Base-by-base conservation (phyloP, 176 grass and related monocot species). In the Avena atlantica region DNA sequence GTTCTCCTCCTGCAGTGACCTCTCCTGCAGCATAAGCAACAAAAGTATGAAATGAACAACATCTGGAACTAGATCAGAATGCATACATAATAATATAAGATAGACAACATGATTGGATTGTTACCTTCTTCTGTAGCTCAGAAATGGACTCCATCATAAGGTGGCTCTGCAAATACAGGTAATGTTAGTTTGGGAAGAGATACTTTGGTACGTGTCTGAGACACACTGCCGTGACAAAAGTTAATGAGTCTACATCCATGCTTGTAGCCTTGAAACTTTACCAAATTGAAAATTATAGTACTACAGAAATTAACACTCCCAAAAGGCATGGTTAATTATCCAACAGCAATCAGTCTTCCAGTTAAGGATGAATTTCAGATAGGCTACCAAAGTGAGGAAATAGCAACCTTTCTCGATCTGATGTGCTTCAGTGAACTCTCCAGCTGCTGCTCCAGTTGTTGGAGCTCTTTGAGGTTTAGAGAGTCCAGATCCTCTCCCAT, bases 361-460 rank as follows among this genome's bases (percentile, higher is more conserved):
- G 2, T 44, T 64, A 24, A 87, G 23, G 13, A 40, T 20, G 20
- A 53, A 75, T 59, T 23, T 52, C 34, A 65, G 12, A 12, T 49
- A 13, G 19, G 21, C 19, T 65, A 42, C 56, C 65, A 4, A 51
- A 87, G 81, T 7, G 16, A 55, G 74, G 64, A 88, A 83, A 51
- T 61, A 78, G 68, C 63, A 60, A 95, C 93, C 88, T 95, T 93
- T 93, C 83, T 93, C 72, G 91, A 95, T 91, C 91, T 90, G 56
- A 95, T 89, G 70, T 91, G 91, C 80, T 95, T 95, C 75, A 95
- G 69, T 11, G 93, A 93, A 90, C 78, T 93, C 78, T 89, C 91
- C 61, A 93, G 84, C 78, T 95, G 93, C 85, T 95, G 91, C 89
- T 95, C 93, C 78, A 95, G 87, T 29, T 95, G 93, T 61, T 95